Evolutionary conservation across 1,284 basidiomycete genomes (phyloP).

Genomic region (Cryptococcus floricola): DNA sequence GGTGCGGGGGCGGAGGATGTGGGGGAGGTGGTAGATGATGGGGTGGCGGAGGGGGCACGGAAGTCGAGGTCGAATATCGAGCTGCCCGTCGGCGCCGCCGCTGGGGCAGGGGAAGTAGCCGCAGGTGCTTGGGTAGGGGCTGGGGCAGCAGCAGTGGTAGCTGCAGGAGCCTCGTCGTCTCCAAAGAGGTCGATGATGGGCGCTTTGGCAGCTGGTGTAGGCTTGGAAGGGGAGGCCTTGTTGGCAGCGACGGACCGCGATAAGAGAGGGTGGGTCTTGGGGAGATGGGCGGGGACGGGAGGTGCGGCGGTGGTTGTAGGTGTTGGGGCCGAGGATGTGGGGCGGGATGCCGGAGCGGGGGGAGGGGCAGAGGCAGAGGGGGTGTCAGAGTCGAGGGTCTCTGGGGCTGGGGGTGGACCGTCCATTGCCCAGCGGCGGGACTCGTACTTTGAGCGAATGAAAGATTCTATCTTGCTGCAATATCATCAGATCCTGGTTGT

Average conservation of each 20-base stretch:
- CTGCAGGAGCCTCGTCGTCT: constrained; percentile 21
- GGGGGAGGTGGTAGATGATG: constrained; percentile 9
- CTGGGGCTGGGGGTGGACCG: constrained; percentile 74
- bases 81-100: constrained; percentile 16
- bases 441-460: constrained; percentile 97
- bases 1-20: background rate
- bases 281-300: constrained; percentile 19
- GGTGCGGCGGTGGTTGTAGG: constrained; percentile 24
- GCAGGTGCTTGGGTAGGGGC: constrained; percentile 15
- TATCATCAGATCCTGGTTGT: background rate
- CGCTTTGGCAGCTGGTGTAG: constrained; percentile 15
- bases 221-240: constrained; percentile 12
- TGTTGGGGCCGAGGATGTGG: constrained; percentile 13
- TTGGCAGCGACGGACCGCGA: constrained; percentile 25
- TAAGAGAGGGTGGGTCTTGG: constrained; percentile 37
- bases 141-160: constrained; percentile 16
- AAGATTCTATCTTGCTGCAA: constrained; percentile 91
- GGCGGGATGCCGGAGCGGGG: background rate
- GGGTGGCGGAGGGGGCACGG: constrained; percentile 36
- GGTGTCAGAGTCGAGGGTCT: constrained; percentile 61
- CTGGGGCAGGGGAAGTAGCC: constrained; percentile 17
- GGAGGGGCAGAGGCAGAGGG: background rate
- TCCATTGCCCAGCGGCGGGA: constrained; percentile 87
- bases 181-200: constrained; percentile 41
- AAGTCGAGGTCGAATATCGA: constrained; percentile 51